These are phyloP conservation scores for Trichoderma orchidacearum DNA, from an alignment of 495 filamentous ascomycete genomes.

Conservation along the genomic window DNA sequence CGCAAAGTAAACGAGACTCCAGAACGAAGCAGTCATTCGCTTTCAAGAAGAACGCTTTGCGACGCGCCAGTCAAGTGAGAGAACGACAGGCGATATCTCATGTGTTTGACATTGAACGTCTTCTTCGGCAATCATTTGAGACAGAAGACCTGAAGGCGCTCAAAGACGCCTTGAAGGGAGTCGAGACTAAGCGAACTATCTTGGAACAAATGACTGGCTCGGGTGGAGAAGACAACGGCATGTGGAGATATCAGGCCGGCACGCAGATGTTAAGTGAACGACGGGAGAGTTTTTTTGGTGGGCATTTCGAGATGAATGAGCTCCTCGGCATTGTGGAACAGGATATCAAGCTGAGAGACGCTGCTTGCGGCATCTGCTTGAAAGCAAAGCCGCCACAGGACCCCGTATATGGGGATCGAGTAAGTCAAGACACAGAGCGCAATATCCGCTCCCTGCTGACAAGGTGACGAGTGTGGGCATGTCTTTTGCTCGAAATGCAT, in stretches of 20 bases:
- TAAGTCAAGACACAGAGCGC: not conserved
- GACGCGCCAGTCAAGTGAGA: not conserved
- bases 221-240: not conserved
- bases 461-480: constrained; percentile 13
- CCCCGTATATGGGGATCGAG: not conserved
- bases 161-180: not conserved
- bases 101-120: not conserved
- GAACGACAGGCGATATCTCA: not conserved
- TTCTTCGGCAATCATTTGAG: not conserved
- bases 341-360: not conserved
- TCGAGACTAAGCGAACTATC: not conserved
- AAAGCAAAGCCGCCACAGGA: not conserved
- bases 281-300: not conserved
- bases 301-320: not conserved
- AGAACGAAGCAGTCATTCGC: not conserved
- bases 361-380: not conserved
- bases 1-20: not conserved
- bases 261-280: not conserved
- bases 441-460: constrained; percentile 2
- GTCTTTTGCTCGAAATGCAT: constrained; percentile 15
- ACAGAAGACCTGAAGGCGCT: not conserved
- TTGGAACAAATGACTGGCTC: not conserved
- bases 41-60: not conserved
- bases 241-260: not conserved
- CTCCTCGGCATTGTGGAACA: not conserved